Percentiles rank a stretch among this genome's conserved stretches.
phyloP scores from a whole-genome alignment of 805 yeast species.

The Hermanozyma aechmeae region DNA sequence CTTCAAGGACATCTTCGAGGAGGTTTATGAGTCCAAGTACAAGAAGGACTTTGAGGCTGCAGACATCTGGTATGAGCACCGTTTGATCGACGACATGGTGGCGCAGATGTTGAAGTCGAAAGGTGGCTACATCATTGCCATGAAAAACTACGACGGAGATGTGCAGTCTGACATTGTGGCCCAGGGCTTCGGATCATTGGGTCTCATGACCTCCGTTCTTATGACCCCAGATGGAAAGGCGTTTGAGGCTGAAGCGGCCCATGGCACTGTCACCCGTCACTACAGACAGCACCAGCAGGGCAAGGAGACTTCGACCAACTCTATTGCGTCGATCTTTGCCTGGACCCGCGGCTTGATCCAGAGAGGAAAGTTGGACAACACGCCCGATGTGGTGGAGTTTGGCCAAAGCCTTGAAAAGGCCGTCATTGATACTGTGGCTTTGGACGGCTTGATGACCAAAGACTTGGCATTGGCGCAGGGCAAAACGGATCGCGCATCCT shows the following conservation, averaged over 20 bases:
- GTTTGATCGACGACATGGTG: constrained; percentile 82
- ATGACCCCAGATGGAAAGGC: constrained; percentile 81
- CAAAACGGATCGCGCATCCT: constrained; percentile 48
- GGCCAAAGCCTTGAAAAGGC: constrained; percentile 58
- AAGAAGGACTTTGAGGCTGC: constrained; percentile 45
- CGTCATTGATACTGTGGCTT: constrained; percentile 63
- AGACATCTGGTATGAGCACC: constrained; percentile 68
- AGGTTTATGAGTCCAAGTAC: constrained; percentile 51
- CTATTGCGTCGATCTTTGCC: constrained; percentile 79
- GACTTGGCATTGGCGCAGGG: constrained; percentile 72
- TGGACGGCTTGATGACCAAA: constrained; percentile 73
- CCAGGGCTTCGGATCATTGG: constrained; percentile 79
- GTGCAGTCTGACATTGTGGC: constrained; percentile 82
- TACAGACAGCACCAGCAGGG: constrained; percentile 76
- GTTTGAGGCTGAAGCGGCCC: constrained; percentile 83
- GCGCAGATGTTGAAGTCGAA: constrained; percentile 82
- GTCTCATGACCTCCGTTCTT: constrained; percentile 75
- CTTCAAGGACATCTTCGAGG: constrained; percentile 73
- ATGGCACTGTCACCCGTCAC: constrained; percentile 83
- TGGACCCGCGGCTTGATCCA: constrained; percentile 81
- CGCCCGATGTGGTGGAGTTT: constrained; percentile 62
- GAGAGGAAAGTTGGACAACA: constrained; percentile 68
- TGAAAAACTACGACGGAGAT: constrained; percentile 82
- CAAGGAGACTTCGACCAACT: constrained; percentile 75
- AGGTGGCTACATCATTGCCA: constrained; percentile 74